These are phyloP conservation scores for Orbilia javanica DNA, from an alignment of 2,329 filamentous ascomycete genomes.

Conservation along the genomic window DNA sequence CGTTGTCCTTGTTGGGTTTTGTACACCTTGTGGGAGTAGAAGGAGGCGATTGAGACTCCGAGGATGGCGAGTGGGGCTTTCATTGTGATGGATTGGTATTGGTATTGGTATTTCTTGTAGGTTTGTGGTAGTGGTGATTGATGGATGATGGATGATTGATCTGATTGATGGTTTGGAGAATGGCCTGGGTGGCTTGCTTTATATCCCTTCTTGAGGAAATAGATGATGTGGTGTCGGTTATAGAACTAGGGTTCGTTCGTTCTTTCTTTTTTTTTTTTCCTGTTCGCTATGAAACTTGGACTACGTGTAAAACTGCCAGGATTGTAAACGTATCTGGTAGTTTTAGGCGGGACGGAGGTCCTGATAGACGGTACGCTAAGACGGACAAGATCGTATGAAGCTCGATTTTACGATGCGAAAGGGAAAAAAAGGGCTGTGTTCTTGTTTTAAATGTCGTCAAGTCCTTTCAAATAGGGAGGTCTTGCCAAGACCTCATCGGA, in stretches of 20 bases:
- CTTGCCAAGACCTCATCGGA: not conserved
- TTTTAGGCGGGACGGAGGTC: constrained; percentile 19
- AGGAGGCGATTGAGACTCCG: constrained; percentile 53
- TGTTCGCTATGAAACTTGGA: too few relatives aligned
- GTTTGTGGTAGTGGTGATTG: constrained; percentile 3
- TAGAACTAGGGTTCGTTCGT: constrained; percentile 13
- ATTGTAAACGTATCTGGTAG: not conserved
- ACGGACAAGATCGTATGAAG: constrained; percentile 28
- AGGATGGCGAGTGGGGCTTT: constrained; percentile 48
- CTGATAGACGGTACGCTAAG: constrained; percentile 28
- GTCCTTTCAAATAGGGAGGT: not conserved
- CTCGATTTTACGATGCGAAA: too few relatives aligned
- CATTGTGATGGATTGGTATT: constrained; percentile 19
- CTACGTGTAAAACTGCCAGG: constrained; percentile 34
- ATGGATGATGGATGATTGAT: not conserved
- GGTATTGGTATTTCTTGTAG: not conserved
- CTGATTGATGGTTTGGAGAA: not conserved
- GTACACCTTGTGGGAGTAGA: constrained; percentile 56
- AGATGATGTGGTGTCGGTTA: not conserved
- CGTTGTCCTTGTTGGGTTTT: constrained; percentile 53
- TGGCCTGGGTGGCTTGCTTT: constrained; percentile 1
- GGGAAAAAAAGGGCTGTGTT: not conserved
- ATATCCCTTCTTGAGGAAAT: constrained; percentile 3
- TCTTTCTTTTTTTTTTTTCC: too few relatives aligned
- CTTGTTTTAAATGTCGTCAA: not conserved